phyloP scores from a whole-genome alignment of 2,329 filamentous ascomycete genomes.

The Alternaria incomplexa region DNA sequence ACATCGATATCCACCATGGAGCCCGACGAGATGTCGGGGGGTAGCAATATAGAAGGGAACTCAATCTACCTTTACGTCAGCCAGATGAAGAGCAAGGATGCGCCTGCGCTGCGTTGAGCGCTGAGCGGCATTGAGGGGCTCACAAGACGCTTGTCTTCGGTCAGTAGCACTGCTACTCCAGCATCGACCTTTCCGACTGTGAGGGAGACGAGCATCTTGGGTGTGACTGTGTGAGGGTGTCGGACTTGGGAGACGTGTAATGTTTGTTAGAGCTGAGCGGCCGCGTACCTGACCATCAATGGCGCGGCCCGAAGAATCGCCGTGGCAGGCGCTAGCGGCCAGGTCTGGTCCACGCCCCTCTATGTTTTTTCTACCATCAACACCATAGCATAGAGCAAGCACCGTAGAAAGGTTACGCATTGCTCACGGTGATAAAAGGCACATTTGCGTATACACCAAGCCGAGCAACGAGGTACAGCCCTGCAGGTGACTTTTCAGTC shows the following conservation, averaged over 20 bases:
- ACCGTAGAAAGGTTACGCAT: background rate
- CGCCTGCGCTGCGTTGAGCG: constrained; percentile 19
- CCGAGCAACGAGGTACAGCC: too few relatives aligned
- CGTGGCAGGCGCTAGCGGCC: constrained; percentile 4
- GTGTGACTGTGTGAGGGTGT: constrained; percentile 2
- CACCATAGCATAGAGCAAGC: background rate
- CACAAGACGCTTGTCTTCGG: constrained; percentile 95
- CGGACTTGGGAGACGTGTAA: background rate
- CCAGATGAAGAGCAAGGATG: constrained; percentile 26
- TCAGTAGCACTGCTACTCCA: constrained; percentile 94
- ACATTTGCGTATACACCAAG: too few relatives aligned
- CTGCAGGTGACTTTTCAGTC: too few relatives aligned
- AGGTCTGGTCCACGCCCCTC: background rate
- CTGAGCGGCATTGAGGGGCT: constrained; percentile 44
- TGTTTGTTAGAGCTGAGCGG: constrained; percentile 3
- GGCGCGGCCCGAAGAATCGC: constrained; percentile 10
- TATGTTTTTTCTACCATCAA: background rate
- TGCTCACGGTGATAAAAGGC: too few relatives aligned
- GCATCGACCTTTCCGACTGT: constrained; percentile 99
- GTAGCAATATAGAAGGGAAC: constrained; percentile 96
- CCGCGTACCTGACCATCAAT: constrained; percentile 11
- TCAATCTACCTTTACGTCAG: constrained; percentile 73
- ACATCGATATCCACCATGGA: constrained; percentile 99
- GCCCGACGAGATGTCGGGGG: constrained; percentile 91
- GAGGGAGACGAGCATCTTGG: constrained; percentile 89